Evolutionary conservation across 345 rosid genomes (phyloP).

Genomic region (Xanthoceras sorbifolium): DNA sequence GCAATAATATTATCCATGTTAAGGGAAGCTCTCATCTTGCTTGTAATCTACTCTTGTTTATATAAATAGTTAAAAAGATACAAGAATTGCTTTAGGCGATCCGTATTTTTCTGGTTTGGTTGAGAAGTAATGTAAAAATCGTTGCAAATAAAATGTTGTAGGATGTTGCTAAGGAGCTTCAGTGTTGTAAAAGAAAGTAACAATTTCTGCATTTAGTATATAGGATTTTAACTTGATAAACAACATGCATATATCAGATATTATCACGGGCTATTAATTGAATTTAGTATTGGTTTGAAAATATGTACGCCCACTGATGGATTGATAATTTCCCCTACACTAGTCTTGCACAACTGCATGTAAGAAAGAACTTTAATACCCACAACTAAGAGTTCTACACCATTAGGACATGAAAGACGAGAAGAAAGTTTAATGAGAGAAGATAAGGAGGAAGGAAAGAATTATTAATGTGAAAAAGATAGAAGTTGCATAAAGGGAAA

Average conservation of each 20-base stretch:
- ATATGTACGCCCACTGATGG: neutral
- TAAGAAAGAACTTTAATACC: neutral
- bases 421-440: neutral
- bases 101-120: neutral
- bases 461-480: neutral
- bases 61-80: neutral
- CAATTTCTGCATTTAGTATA: neutral
- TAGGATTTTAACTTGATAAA: neutral
- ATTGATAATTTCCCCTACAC: neutral
- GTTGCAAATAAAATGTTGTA: neutral
- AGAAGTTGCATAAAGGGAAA: neutral
- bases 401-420: neutral
- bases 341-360: neutral
- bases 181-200: neutral
- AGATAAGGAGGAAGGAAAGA: neutral
- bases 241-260: neutral
- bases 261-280: neutral
- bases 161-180: neutral
- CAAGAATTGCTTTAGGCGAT: neutral
- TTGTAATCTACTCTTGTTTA: neutral
- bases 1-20: neutral
- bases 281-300: neutral
- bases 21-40: neutral
- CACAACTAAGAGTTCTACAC: neutral
- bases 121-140: neutral